Evolutionary conservation across 192 early-diverging fungal genomes (phyloP), one percentile per base, ranked within the genome.

Genomic region (Backusella psychrophila): DNA sequence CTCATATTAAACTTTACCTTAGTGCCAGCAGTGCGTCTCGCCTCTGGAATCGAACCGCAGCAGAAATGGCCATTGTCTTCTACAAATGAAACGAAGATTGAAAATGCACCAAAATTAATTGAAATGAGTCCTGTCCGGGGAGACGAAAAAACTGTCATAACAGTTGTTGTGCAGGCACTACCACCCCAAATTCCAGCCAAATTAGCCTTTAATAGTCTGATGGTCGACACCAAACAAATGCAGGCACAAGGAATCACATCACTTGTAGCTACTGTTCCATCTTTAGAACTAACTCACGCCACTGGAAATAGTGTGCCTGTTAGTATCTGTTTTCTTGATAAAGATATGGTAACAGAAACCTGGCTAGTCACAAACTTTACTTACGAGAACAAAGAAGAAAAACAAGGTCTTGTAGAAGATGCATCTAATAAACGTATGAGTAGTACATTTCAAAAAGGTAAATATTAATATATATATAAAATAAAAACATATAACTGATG

Each of bases 221-320:
- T 86, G 19, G 85, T 86, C 41, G 82, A 86, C 33, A 86, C 85
- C 8, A 86, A 84, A 56, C 85, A 86, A 46, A 78, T 82, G 56
- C 78, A 78, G 42, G 78, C 77, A 68, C 78, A 80, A 59, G 80
- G 82, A 35, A 75, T 79, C 36, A 75, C 81, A 26, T 81, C 85
- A 9, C 80, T 86, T 35, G 80, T 74, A 73, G 79, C 82, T 59
- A 74, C 70, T 21, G 75, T 84, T 9, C 85, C 85, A n/a, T 77
- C 44, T 79, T 84, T 84, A 77, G 68, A 75, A 12, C 79, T 76
- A 69, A 82, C 82, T 49, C 73, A 78, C 26, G 80, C 80, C 59
- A 75, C 74, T 9, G 52, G 66, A 36, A 81, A 36, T 74, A 79
- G 77, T 44, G 85, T 86, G 33, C 85, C 85, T 14, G 74, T 86